Evolutionary conservation across 78 protist genomes (phyloP), one percentile per base, ranked within the genome.

Genomic region (Dictyostelium capitatum): DNA sequence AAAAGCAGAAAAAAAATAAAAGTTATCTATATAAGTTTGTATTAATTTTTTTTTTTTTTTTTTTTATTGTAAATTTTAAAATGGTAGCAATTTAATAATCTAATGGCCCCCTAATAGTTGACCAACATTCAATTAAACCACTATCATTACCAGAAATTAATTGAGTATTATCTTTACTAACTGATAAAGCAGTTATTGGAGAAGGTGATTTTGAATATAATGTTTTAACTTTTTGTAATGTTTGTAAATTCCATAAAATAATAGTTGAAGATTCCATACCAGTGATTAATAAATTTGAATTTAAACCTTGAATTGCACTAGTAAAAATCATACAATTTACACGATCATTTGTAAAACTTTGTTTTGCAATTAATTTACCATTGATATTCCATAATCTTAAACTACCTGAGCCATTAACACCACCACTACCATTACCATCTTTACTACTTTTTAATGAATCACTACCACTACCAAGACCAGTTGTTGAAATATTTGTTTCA

Each of bases 181-280:
- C 74, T 17, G 80, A 62, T 6, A 93, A 25, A 3, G 96, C 92
- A n/a, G 92, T 93, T 10, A 93, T 82, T 19, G 91, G 73, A 17
- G 85, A 43, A 37, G 43, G 43, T 51, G n/a, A 8, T 67, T 67
- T 67, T 53, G 64, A 28, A 25, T 56, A 10, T 17, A 84, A 37
- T 3, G 37, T 62, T 72, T 53, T 77, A 69, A 93, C 59, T 51
- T 75, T 80, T 50, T 54, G 46, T 4, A 93, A 59, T 30, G 25
- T 85, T 28, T 37, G 28, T 15, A 92, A 77, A 46, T 85, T 54
- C 96, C 96, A 93, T 2, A 93, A 82, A 1, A 70, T 65, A 20
- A 93, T 73, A 10, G 25, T 41, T 6, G 92, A 92, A 75, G 89
- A 80, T 57, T 81, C 83, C 85, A 85, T 85, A 74, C 96, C 96